Conservation (phyloP, 352 stramenopile species). For the Pelagophyceae sp. region DNA sequence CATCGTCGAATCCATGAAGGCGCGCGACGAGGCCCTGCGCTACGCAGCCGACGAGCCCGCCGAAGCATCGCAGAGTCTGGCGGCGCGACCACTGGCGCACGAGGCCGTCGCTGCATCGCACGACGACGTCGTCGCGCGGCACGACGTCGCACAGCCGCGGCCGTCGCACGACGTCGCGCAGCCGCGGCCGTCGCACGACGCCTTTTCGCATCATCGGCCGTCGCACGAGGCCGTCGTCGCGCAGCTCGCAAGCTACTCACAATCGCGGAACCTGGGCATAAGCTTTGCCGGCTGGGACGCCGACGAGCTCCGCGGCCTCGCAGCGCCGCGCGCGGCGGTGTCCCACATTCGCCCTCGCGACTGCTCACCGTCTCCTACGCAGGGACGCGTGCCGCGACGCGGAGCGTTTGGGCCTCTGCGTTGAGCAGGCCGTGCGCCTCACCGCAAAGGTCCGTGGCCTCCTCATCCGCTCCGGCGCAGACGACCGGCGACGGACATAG, state of each 20-base stretch:
- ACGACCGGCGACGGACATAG: background rate
- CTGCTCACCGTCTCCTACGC: background rate
- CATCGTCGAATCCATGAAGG: too few relatives aligned
- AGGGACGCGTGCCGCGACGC: background rate
- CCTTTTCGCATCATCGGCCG: background rate
- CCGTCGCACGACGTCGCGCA: background rate
- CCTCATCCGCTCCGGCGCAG: background rate
- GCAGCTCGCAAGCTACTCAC: background rate
- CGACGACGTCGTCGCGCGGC: too few relatives aligned
- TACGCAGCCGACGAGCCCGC: too few relatives aligned
- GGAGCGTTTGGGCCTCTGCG: background rate
- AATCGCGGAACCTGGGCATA: too few relatives aligned
- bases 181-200: background rate
- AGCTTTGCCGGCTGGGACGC: background rate
- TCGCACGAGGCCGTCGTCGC: background rate
- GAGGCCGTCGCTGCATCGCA: too few relatives aligned
- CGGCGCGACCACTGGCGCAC: too few relatives aligned
- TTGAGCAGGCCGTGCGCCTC: background rate
- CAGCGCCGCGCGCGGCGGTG: too few relatives aligned
- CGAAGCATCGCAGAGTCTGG: too few relatives aligned
- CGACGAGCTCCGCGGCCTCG: background rate
- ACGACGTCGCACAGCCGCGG: slow-evolving; percentile 19
- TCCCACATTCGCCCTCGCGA: background rate
- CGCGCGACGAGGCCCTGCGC: background rate
- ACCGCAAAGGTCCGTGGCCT: background rate